These are phyloP conservation scores for Zygosaccharomyces pseudobailii DNA, from an alignment of 1,139 yeast genomes.

Conservation along the genomic window DNA sequence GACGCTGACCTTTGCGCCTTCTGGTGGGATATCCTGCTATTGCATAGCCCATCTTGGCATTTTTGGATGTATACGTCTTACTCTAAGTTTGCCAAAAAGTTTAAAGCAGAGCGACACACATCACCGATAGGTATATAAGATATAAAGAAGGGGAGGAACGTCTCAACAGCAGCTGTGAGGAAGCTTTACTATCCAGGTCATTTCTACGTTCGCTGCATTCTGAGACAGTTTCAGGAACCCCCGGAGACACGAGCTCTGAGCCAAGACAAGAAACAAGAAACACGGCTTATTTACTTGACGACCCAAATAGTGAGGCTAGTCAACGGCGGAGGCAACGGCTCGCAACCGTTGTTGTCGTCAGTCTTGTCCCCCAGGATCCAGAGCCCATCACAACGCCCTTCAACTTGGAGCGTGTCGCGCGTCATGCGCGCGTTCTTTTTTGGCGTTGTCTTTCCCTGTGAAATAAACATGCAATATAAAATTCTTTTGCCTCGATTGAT, in stretches of 20 bases:
- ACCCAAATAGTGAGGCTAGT: neutral
- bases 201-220: neutral
- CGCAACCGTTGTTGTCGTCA: neutral
- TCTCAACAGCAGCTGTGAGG: neutral
- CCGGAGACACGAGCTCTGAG: neutral
- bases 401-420: slow-evolving; percentile 1
- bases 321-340: neutral
- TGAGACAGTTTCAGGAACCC: neutral
- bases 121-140: neutral
- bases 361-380: neutral
- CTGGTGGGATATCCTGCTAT: slow-evolving; percentile 19
- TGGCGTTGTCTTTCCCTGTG: slow-evolving; percentile 4
- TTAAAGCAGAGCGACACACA: neutral
- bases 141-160: no score
- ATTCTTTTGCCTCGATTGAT: slow-evolving; percentile 2
- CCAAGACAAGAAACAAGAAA: neutral
- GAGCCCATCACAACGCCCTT: neutral
- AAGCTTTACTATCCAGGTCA: neutral
- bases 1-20: slow-evolving; percentile 6
- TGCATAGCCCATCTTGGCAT: slow-evolving; percentile 19
- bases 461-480: slow-evolving; percentile 3
- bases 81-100: neutral
- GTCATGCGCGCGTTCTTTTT: slow-evolving; percentile 1
- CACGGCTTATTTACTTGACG: neutral
- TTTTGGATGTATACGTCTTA: neutral